Conservation (phyloP, 2,329 filamentous ascomycete genomes). For the Beauveria pseudobassiana region DNA sequence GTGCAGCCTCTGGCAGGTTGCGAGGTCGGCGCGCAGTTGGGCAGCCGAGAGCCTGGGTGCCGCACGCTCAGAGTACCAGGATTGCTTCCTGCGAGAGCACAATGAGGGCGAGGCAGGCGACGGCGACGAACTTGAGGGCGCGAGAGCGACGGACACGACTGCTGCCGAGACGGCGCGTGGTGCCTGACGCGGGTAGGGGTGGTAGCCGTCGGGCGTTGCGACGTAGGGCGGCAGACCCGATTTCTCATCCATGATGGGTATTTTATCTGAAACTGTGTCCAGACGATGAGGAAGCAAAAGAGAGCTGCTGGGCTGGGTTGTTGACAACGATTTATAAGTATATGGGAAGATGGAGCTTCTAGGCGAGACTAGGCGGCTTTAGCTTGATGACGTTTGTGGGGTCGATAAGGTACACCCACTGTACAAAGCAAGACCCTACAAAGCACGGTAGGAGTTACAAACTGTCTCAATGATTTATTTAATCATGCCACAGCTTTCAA, state of each 20-base stretch:
- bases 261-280: background rate
- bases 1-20: constrained; percentile 47
- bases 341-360: background rate
- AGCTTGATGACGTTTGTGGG: background rate
- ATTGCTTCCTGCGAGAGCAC: constrained; percentile 40
- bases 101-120: constrained; percentile 44
- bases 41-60: constrained; percentile 39
- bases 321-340: background rate
- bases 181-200: constrained; percentile 13
- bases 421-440: no score
- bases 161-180: constrained; percentile 14
- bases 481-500: no score
- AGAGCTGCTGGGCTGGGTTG: background rate
- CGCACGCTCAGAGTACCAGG: constrained; percentile 22
- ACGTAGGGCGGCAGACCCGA: constrained; percentile 11
- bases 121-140: constrained; percentile 32
- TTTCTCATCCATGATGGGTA: constrained; percentile 13
- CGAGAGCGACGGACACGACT: constrained; percentile 34
- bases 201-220: constrained; percentile 10
- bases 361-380: background rate
- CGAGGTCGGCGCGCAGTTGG: constrained; percentile 46
- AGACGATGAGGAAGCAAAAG: background rate
- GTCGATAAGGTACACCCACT: background rate
- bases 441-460: no score
- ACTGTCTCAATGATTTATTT: no score